These are phyloP conservation scores for Leccinum olivaceopallidum DNA, from an alignment of 768 basidiomycete genomes.

Conservation along the genomic window DNA sequence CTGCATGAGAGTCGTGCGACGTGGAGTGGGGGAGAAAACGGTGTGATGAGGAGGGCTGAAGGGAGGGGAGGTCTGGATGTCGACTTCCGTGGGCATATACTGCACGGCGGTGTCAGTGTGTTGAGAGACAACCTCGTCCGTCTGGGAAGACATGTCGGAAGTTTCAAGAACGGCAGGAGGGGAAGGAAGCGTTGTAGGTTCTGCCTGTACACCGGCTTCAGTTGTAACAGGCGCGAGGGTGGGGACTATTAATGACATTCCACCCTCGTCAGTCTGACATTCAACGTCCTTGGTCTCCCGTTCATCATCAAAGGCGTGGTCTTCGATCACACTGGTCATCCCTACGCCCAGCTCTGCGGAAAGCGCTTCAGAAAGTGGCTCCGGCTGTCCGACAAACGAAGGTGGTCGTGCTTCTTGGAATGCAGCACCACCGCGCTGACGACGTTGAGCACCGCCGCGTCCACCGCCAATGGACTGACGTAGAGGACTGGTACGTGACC, in stretches of 20 bases:
- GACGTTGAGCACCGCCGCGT: slow-evolving; percentile 52
- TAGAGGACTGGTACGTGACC: slow-evolving; percentile 56
- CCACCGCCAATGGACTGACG: slow-evolving; percentile 54
- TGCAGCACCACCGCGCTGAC: slow-evolving; percentile 64
- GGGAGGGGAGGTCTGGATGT: slow-evolving; percentile 37
- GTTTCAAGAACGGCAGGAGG: slow-evolving; percentile 19
- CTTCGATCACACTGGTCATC: slow-evolving; percentile 43
- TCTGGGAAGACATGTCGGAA: slow-evolving; percentile 47
- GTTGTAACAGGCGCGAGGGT: slow-evolving; percentile 31
- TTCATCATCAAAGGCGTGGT: slow-evolving; percentile 40
- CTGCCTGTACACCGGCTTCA: slow-evolving; percentile 45
- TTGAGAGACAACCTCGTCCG: slow-evolving; percentile 40
- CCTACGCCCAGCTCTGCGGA: slow-evolving; percentile 62
- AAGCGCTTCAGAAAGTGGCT: slow-evolving; percentile 70
- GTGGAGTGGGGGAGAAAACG: slow-evolving; percentile 28
- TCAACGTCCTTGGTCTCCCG: slow-evolving; percentile 60
- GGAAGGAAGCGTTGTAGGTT: slow-evolving; percentile 21
- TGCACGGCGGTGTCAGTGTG: slow-evolving; percentile 51
- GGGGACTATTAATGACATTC: slow-evolving; percentile 30
- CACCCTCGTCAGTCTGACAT: slow-evolving; percentile 62
- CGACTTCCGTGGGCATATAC: slow-evolving; percentile 35
- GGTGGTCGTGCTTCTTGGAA: slow-evolving; percentile 70
- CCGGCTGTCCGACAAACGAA: slow-evolving; percentile 71
- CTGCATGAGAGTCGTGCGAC: slow-evolving; percentile 51
- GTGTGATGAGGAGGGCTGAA: slow-evolving; percentile 25